phyloP scores from a whole-genome alignment of 2,329 filamentous ascomycete genomes.

The Chlorencoelia australis region DNA sequence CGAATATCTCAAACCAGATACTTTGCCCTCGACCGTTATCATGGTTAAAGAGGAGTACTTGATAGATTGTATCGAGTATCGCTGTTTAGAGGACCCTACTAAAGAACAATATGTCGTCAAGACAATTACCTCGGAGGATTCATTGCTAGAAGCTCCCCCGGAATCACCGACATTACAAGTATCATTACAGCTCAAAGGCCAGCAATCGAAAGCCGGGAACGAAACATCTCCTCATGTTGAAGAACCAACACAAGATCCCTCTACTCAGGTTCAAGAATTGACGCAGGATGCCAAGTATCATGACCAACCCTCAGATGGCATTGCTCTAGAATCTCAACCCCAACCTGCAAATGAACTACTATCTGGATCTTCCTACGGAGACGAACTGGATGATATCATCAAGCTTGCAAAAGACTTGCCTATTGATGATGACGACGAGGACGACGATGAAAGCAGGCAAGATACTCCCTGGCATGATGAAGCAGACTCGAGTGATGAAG shows the following conservation, averaged over 20 bases:
- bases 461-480: too few species aligned
- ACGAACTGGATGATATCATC: slow-evolving; percentile 57
- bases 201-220: too few species aligned
- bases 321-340: too few species aligned
- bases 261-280: too few species aligned
- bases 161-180: too few species aligned
- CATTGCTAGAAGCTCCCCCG: too few species aligned
- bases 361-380: too few species aligned
- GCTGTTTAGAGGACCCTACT: slow-evolving; percentile 45
- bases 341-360: too few species aligned
- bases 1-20: slow-evolving; percentile 36
- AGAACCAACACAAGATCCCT: slow-evolving; percentile 24
- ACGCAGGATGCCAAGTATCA: too few species aligned
- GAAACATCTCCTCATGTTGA: slow-evolving; percentile 9
- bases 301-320: too few species aligned
- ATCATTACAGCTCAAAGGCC: too few species aligned
- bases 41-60: slow-evolving; percentile 62
- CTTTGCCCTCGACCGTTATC: slow-evolving; percentile 31
- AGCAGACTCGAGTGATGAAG: slow-evolving; percentile 27
- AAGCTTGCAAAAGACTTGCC: slow-evolving; percentile 50
- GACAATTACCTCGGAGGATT: background rate
- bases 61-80: slow-evolving; percentile 55
- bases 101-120: slow-evolving; percentile 48
- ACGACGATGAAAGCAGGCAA: slow-evolving; percentile 33
- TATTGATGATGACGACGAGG: slow-evolving; percentile 40